Percentiles rank a stretch among this genome's conserved stretches.
Conservation (phyloP, 108 stramenopile genomes). For the Epithemia pelagica region DNA sequence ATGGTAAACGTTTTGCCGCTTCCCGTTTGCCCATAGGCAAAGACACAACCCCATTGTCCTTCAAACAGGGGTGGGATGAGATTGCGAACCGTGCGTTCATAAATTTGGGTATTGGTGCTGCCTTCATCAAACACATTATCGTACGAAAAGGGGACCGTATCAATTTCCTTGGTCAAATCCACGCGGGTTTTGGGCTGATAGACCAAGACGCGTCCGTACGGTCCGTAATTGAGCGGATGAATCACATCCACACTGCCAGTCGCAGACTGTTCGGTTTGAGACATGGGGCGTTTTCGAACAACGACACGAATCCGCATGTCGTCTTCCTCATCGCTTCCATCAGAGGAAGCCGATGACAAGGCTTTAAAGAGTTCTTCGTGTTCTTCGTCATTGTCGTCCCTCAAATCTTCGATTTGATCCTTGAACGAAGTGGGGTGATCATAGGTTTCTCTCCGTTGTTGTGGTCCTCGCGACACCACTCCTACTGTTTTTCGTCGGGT, state of each 20-base stretch:
- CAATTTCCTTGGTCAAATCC: constrained; percentile 96
- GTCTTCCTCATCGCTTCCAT: constrained; percentile 19
- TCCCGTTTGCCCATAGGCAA: constrained; percentile 92
- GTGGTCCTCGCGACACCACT: not conserved
- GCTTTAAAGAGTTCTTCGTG: constrained; percentile 39
- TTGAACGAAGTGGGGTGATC: constrained; percentile 40
- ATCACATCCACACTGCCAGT: constrained; percentile 76
- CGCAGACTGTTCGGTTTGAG: constrained; percentile 42
- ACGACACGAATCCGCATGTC: constrained; percentile 84
- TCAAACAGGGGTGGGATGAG: constrained; percentile 85
- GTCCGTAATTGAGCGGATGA: constrained; percentile 63
- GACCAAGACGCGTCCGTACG: constrained; percentile 77
- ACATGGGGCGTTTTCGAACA: constrained; percentile 85
- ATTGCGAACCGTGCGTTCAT: constrained; percentile 65
- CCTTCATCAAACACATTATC: constrained; percentile 90
- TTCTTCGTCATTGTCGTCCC: constrained; percentile 47
- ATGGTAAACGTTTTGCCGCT: constrained; percentile 95
- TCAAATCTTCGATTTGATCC: constrained; percentile 41
- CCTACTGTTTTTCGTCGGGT: constrained; percentile 13
- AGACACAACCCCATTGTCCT: constrained; percentile 86
- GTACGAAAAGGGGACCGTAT: constrained; percentile 88
- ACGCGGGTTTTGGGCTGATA: constrained; percentile 95
- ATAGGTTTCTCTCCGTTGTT: constrained; percentile 21
- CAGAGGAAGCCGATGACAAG: constrained; percentile 7
- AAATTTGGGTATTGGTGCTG: constrained; percentile 70